Evolutionary conservation across 345 rosid genomes (phyloP).

Genomic region (Lepidium aucheri): DNA sequence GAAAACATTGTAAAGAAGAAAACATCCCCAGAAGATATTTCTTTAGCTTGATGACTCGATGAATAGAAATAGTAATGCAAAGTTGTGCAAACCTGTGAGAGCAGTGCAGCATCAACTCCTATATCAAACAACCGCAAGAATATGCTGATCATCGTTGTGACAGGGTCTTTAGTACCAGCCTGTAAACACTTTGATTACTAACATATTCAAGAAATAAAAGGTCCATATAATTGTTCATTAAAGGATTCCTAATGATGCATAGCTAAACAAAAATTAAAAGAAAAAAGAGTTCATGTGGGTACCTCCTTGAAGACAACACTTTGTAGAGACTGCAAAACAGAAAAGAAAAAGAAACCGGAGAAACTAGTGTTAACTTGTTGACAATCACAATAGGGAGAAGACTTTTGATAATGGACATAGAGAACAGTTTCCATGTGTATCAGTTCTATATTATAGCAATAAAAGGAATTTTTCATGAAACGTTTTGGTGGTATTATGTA

Average conservation of each 20-base stretch:
- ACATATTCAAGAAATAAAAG: not conserved
- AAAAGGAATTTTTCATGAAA: not conserved
- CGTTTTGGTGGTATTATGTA: not conserved
- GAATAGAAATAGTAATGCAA: not conserved
- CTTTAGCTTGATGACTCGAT: not conserved
- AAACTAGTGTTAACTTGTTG: not conserved
- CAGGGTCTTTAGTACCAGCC: constrained; percentile 97
- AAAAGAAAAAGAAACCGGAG: not conserved
- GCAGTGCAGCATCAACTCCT: constrained; percentile 77
- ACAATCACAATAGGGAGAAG: not conserved
- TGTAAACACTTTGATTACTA: constrained; percentile 35
- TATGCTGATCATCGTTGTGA: constrained; percentile 81
- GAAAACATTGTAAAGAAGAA: too few relatives aligned
- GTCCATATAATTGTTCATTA: not conserved
- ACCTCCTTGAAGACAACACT: constrained; percentile 98
- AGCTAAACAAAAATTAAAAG: not conserved
- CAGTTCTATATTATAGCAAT: too few relatives aligned
- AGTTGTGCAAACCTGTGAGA: constrained; percentile 67
- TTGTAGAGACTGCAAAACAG: constrained; percentile 79
- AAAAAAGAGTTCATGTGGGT: constrained; percentile 3
- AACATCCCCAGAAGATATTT: too few relatives aligned
- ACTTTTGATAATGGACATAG: not conserved
- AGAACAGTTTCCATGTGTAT: not conserved
- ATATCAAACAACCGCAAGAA: constrained; percentile 87
- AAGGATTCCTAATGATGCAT: not conserved